A percentile compares a stretch with the other conserved stretches of the same genome.
These are phyloP conservation scores for Chimonanthus salicifolius DNA, from an alignment of 164 flowering plant species.

Conservation along the genomic window DNA sequence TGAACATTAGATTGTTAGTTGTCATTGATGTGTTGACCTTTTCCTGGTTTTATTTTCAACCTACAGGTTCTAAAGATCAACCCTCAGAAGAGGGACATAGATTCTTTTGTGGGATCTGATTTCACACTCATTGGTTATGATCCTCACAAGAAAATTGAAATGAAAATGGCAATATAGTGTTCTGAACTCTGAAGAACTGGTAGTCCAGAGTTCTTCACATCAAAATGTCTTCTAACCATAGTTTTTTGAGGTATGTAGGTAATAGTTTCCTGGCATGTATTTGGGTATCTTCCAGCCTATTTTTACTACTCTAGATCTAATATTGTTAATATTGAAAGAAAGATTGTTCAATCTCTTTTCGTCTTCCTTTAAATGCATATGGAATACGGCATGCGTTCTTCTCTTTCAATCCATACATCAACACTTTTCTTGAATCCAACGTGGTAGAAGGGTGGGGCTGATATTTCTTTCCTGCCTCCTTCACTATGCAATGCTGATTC, in stretches of 20 bases:
- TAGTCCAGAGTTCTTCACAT: neutral
- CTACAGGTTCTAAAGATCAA: slow-evolving; percentile 77
- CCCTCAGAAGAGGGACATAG: slow-evolving; percentile 66
- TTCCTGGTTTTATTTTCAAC: neutral
- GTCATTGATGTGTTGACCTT: neutral
- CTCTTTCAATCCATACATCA: too few relatives aligned
- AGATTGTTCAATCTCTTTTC: too few relatives aligned
- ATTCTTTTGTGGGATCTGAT: slow-evolving; percentile 72
- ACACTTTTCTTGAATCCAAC: too few relatives aligned
- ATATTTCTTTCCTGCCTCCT: too few relatives aligned
- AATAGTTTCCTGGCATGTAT: neutral
- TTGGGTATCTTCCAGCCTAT: too few relatives aligned
- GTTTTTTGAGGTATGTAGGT: slow-evolving; percentile 1
- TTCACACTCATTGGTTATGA: slow-evolving; percentile 75
- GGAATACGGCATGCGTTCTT: too few relatives aligned
- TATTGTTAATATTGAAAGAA: too few relatives aligned
- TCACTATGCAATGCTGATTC: too few relatives aligned
- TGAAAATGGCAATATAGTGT: slow-evolving; percentile 83
- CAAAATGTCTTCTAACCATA: neutral
- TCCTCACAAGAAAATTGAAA: slow-evolving; percentile 79
- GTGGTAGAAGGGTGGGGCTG: too few relatives aligned
- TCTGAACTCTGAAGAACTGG: neutral
- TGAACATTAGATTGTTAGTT: too few relatives aligned
- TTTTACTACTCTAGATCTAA: too few relatives aligned
- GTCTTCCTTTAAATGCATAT: too few relatives aligned